Evolutionary conservation across 1,139 yeast genomes (phyloP), one percentile per base, ranked within the genome.

Genomic region (Debaryomycetaceae sp.): DNA sequence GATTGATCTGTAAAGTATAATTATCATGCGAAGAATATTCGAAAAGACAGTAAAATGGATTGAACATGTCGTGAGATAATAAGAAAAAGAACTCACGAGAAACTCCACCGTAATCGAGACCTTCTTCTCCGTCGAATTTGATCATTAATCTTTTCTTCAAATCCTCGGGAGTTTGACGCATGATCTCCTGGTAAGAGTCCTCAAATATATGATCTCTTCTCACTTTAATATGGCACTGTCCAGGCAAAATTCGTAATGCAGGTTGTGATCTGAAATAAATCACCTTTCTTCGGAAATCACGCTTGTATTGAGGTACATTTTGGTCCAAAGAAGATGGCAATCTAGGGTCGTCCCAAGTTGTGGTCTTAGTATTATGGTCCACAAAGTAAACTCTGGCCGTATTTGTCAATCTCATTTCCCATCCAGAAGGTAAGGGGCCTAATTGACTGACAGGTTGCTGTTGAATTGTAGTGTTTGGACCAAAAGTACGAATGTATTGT

Each of bases 281-380:
- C 47, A 93, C 89, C 72, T 93, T 93, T 69, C 99, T 83, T 72
- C 99, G 81, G 71, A 95, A 93, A 69, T 93, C 99, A 72, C 99
- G 93, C 78, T 93, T 95, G 70, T 93, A 93, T 68, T 95, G 99
- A 23, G 99, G 99, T 56, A 93, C 99, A 58, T 91, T 93, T 71
- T 93, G 99, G 65, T 93, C 99, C 56, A 93, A 75, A 8, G 97
- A 87, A 2, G 97, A 90, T 41, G 99, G 99, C 62, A 93, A 78
- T 64, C 99, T 84, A 52, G 99, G 99, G 65, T 93, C 99, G 68
- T 93, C 99, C 99, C 99, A 93, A 1, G 99, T 93, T 2, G 99
- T 93, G 0, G 99, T 93, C 71, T 93, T 93, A 39, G 99, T 93
- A 68, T 93, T 93, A 72, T 93, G 99, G 68, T 93, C 99, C 52